Percentiles rank a stretch among this genome's conserved stretches.
These are phyloP conservation scores for Silene uniflora DNA, from an alignment of 148 eudicot species.

Conservation along the genomic window DNA sequence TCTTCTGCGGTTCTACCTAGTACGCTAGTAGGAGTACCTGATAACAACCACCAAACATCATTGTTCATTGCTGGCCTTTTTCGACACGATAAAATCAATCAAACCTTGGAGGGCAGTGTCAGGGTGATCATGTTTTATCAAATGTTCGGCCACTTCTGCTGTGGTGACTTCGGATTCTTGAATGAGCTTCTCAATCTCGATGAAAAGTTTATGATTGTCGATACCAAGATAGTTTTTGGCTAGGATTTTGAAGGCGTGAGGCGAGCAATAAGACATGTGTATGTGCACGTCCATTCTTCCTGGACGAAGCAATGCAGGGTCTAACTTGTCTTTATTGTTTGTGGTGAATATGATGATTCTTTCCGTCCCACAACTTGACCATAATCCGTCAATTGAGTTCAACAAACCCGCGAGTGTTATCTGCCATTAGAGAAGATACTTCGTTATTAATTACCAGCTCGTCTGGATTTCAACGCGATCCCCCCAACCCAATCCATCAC, in stretches of 20 bases:
- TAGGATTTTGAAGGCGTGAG: constrained; percentile 32
- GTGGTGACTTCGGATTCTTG: constrained; percentile 32
- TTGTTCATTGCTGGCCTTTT: constrained; percentile 10
- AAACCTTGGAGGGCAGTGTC: constrained; percentile 25
- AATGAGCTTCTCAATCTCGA: constrained; percentile 27
- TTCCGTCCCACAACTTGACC: constrained; percentile 63
- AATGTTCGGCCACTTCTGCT: constrained; percentile 44
- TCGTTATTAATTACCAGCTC: neutral
- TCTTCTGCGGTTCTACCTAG: too few relatives aligned
- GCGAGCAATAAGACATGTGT: constrained; percentile 51
- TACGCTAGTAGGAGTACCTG: too few relatives aligned
- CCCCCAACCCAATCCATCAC: too few relatives aligned
- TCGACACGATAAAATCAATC: constrained; percentile 24
- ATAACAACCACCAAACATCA: too few relatives aligned
- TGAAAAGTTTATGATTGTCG: constrained; percentile 26
- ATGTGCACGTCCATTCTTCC: constrained; percentile 66
- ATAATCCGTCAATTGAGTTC: constrained; percentile 53
- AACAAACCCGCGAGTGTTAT: constrained; percentile 53
- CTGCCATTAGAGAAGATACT: constrained; percentile 8
- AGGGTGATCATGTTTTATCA: constrained; percentile 32
- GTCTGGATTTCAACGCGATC: too few relatives aligned
- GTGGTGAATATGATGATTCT: constrained; percentile 61
- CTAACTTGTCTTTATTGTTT: constrained; percentile 54
- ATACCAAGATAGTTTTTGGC: constrained; percentile 40
- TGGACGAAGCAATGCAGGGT: constrained; percentile 55